Base-by-base conservation (phyloP, 345 rosid species). In the Bruguiera sexangula region DNA sequence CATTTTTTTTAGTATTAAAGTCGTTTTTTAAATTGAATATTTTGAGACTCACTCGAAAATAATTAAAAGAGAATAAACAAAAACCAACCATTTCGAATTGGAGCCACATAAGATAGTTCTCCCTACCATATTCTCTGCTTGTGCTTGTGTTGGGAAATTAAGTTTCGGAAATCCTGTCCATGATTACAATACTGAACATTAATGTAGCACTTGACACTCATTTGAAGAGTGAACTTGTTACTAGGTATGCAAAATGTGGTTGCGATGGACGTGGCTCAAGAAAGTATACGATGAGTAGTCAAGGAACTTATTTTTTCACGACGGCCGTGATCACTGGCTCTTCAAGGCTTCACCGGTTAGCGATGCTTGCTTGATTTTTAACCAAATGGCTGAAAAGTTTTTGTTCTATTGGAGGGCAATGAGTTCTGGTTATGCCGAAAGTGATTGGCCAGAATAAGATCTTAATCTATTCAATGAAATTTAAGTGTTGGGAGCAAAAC, bases 251-350 rank as follows among this genome's bases (percentile, higher is more conserved):
- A 66, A 82, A 74, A 67, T 73, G 80, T 53, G 85, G 89, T 10
- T 74, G 70, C 68, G 8, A 77, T 83, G 86, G 83, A 80, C 66
- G 69, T 73, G 65, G 93, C 90, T 57, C 43, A 15, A 46, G 65
- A 74, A 74, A 85, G 55, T 79, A 53, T 68, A 62, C 52, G 46
- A 75, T 75, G 60, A 76, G 71, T 55, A 71, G 31, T 63, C 74
- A 24, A 85, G 74, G 61, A 73, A 70, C 76, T 65, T 88, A 73
- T 65, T 84, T 73, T 73, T 79, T 69, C 68, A 71, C 86, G 1
- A 85, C 84, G 22, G 80, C 85, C n/a, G 80, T 85, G 85, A 58
- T 88, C 66, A 77, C 85, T 55, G 85, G 84, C 66, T 86, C 70
- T 71, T 82, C 87, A 27, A 85, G 74, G 69, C 72, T 74, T 63